phyloP scores from a whole-genome alignment of 2,329 filamentous ascomycete genomes.

The Phyllosticta citribraziliensis region DNA sequence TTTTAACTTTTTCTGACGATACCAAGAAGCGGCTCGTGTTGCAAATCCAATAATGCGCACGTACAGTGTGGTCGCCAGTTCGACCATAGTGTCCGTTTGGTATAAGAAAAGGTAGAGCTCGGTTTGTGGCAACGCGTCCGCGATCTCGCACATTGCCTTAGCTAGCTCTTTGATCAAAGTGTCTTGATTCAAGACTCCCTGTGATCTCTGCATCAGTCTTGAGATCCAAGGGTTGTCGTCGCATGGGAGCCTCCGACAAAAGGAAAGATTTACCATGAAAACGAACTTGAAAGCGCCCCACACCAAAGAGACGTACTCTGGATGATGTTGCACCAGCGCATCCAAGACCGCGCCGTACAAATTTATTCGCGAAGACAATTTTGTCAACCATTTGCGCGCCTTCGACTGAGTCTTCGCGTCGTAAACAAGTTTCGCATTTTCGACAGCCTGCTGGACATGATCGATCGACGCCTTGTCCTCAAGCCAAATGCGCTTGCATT shows the following conservation, averaged over 20 bases:
- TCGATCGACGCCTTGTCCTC: background rate
- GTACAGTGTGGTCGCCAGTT: constrained; percentile 9
- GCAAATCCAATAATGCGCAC: constrained; percentile 12
- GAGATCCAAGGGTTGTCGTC: background rate
- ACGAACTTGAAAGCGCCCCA: constrained; percentile 23
- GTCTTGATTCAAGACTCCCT: constrained; percentile 12
- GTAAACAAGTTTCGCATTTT: background rate
- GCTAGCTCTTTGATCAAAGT: constrained; percentile 6
- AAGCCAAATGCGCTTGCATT: background rate
- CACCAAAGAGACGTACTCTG: constrained; percentile 21
- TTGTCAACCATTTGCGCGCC: background rate
- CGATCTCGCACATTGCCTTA: constrained; percentile 10
- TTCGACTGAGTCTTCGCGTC: background rate
- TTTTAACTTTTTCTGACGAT: constrained; percentile 4
- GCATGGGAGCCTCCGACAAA: background rate
- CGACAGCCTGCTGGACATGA: background rate
- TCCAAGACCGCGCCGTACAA: constrained; percentile 19
- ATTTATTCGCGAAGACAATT: background rate
- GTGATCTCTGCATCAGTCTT: background rate
- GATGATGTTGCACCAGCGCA: constrained; percentile 21
- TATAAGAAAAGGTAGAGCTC: constrained; percentile 4
- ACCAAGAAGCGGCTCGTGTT: constrained; percentile 9
- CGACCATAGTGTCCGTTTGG: constrained; percentile 9
- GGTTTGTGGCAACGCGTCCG: constrained; percentile 8
- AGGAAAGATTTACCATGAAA: constrained; percentile 13